phyloP scores from a whole-genome alignment of 305 asterid species.

The Fraxinus angustifolia region DNA sequence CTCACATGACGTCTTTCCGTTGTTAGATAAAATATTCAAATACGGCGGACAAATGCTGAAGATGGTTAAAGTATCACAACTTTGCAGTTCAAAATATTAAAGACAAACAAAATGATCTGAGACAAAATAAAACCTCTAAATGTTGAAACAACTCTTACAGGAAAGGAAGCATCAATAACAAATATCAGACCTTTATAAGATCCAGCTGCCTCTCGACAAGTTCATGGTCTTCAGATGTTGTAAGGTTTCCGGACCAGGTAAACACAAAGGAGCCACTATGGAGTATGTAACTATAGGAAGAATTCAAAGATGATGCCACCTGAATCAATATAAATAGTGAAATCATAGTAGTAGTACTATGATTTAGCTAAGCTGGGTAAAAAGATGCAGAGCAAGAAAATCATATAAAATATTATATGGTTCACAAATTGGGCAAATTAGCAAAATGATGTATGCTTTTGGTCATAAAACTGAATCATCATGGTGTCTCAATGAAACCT shows the following conservation, averaged over 20 bases:
- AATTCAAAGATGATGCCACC: slow-evolving; percentile 88
- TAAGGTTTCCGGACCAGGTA: slow-evolving; percentile 83
- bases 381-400: not conserved
- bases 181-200: slow-evolving; percentile 64
- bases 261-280: slow-evolving; percentile 73
- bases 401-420: not conserved
- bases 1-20: not conserved
- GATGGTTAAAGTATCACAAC: not conserved
- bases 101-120: slow-evolving; percentile 1
- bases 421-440: not conserved
- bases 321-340: slow-evolving; percentile 39
- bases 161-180: slow-evolving; percentile 14
- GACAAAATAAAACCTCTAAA: slow-evolving; percentile 17
- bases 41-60: not conserved
- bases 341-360: not conserved
- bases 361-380: not conserved
- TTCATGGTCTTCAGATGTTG: slow-evolving; percentile 86
- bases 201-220: slow-evolving; percentile 98
- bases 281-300: slow-evolving; percentile 88
- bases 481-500: not conserved
- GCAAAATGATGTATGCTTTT: not conserved
- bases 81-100: not conserved
- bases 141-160: slow-evolving; percentile 11
- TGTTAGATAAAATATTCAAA: not conserved
- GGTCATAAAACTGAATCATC: not conserved